Conservation (phyloP, 345 rosid species). For the Laguncularia racemosa region DNA sequence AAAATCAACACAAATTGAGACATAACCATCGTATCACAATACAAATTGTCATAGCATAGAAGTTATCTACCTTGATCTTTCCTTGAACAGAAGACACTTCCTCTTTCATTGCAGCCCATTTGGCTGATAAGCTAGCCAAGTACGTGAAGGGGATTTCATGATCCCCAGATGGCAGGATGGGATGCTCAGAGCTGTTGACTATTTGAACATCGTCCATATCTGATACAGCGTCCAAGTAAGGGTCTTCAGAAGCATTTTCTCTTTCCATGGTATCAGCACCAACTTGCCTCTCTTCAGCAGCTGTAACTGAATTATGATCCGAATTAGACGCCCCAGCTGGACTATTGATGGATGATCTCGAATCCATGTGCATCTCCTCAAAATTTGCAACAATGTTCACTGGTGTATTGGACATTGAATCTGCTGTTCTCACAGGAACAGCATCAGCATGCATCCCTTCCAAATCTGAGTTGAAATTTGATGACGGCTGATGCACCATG, state of each 20-base stretch:
- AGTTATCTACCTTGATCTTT: conserved; percentile 55
- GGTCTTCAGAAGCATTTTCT: conserved; percentile 23
- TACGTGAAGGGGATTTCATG: conserved; percentile 78
- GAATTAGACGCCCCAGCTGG: neutral
- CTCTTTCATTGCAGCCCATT: conserved; percentile 63
- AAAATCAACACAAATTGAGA: too few relatives aligned
- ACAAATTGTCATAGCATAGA: neutral
- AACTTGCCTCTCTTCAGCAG: conserved; percentile 1
- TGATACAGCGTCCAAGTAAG: conserved; percentile 26
- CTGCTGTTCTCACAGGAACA: neutral
- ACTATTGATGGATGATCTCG: neutral
- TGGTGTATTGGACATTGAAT: neutral
- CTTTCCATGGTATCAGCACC: neutral
- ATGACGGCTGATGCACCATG: conserved; percentile 8
- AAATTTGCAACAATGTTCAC: conserved; percentile 2
- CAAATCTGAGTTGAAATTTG: conserved; percentile 11
- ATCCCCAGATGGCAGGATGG: conserved; percentile 38
- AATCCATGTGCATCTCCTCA: neutral
- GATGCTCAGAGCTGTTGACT: conserved; percentile 45
- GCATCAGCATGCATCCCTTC: conserved; percentile 15
- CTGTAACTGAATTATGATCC: neutral
- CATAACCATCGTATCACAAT: too few relatives aligned
- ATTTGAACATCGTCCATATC: conserved; percentile 30
- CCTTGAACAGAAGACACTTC: conserved; percentile 44
- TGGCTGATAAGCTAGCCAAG: conserved; percentile 72